A percentile compares a stretch with the other conserved stretches of the same genome.
Conservation (phyloP, 176 grass and related monocot species). For the Oryza meyeriana region DNA sequence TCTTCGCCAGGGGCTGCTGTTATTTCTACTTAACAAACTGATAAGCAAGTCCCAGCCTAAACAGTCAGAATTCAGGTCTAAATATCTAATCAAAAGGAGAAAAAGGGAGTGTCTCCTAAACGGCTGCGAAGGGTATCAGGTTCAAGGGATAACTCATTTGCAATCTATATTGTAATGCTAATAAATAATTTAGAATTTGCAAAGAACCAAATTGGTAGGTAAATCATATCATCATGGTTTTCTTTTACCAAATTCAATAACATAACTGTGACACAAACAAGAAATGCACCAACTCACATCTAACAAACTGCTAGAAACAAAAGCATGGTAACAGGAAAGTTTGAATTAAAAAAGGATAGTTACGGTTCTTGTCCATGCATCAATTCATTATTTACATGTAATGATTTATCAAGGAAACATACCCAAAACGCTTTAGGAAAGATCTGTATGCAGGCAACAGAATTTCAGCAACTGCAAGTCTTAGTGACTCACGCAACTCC, state of each 20-base stretch:
- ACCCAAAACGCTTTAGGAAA: constrained; percentile 87
- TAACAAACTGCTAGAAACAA: neutral
- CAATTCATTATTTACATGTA: neutral
- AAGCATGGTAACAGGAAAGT: neutral
- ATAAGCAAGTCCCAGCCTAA: neutral
- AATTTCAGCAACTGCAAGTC: constrained; percentile 87
- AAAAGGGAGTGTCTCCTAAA: neutral
- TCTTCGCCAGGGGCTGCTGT: neutral
- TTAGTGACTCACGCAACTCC: constrained; percentile 73
- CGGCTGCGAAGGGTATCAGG: neutral
- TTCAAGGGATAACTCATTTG: neutral
- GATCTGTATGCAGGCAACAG: constrained; percentile 90
- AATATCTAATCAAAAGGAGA: neutral
- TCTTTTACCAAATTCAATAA: neutral
- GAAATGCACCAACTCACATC: neutral
- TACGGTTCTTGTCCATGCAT: neutral
- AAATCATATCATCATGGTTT: neutral
- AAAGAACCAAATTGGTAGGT: neutral
- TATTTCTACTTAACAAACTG: neutral
- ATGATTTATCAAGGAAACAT: constrained; percentile 34
- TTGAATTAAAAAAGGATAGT: neutral
- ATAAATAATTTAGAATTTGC: neutral
- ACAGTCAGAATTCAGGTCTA: neutral
- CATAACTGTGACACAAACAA: neutral
- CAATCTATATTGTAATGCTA: neutral